Percentiles rank a stretch among this genome's conserved stretches.
Evolutionary conservation across 164 flowering plant genomes (phyloP).

Genomic region (Stephania cephalantha): DNA sequence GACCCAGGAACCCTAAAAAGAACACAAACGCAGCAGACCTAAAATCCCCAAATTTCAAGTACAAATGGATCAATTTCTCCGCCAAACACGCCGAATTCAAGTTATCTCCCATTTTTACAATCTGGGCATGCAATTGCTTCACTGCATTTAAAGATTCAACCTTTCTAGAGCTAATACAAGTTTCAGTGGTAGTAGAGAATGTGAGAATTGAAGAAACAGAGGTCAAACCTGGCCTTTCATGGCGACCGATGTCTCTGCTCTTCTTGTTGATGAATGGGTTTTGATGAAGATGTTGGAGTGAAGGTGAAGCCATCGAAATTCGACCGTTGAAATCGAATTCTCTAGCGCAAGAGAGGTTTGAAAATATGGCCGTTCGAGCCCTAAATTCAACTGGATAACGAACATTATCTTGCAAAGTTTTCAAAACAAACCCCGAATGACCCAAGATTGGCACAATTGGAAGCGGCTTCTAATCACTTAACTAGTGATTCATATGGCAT

Average conservation of each 20-base stretch:
- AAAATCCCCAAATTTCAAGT: conserved; percentile 42
- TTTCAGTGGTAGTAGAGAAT: conserved; percentile 10
- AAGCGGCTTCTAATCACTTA: too few relatives aligned
- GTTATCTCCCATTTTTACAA: conserved; percentile 30
- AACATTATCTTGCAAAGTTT: background rate
- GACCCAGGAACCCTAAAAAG: conserved; percentile 36
- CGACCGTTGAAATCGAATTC: conserved; percentile 5
- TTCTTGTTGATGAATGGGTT: conserved; percentile 12
- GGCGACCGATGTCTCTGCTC: background rate
- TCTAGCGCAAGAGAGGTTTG: background rate
- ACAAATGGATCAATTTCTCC: conserved; percentile 30
- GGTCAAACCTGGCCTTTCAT: background rate
- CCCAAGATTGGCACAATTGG: too few relatives aligned
- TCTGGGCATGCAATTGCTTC: conserved; percentile 46
- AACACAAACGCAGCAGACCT: conserved; percentile 39
- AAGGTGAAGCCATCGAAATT: conserved; percentile 26
- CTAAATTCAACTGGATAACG: background rate
- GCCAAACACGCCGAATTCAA: conserved; percentile 17
- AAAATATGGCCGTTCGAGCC: conserved; percentile 7
- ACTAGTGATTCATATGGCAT: too few relatives aligned
- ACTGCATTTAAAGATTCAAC: conserved; percentile 28
- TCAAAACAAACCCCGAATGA: too few relatives aligned
- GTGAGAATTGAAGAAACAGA: conserved; percentile 18
- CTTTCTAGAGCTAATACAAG: conserved; percentile 13
- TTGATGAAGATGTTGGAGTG: conserved; percentile 16